Conservation (phyloP, 2,329 filamentous ascomycete genomes). For the Fonsecaea monophora region DNA sequence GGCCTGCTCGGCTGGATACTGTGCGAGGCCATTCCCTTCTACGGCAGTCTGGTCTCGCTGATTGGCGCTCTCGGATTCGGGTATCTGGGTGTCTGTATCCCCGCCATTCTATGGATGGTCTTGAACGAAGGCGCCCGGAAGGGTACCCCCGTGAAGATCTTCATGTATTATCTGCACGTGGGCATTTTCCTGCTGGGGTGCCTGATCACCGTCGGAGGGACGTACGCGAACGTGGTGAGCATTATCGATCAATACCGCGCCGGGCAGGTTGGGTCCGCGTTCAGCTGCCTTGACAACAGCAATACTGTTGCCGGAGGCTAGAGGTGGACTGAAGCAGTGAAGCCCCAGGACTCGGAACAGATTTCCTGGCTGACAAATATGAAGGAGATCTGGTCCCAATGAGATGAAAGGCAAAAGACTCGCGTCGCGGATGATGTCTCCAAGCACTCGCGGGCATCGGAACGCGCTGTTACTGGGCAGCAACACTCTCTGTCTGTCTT, state of each 20-base stretch:
- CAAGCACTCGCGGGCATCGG: background rate
- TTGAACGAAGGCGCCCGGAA: constrained; percentile 49
- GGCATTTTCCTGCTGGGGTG: constrained; percentile 53
- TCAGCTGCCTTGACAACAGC: constrained; percentile 21
- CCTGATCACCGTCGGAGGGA: constrained; percentile 57
- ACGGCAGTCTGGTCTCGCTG: constrained; percentile 59
- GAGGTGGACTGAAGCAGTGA: background rate
- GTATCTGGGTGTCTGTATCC: constrained; percentile 57
- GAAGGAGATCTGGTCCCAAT: background rate
- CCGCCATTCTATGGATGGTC: constrained; percentile 60
- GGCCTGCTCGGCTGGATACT: constrained; percentile 51
- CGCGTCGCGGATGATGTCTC: background rate
- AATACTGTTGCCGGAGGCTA: constrained; percentile 19
- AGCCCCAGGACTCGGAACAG: background rate
- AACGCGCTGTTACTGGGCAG: background rate
- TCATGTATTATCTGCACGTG: constrained; percentile 51
- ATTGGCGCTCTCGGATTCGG: constrained; percentile 60
- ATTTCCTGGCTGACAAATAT: background rate
- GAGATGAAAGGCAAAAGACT: background rate
- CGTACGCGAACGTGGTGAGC: constrained; percentile 43
- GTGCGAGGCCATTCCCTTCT: constrained; percentile 61
- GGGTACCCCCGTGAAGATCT: constrained; percentile 46
- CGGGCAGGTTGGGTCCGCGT: constrained; percentile 16
- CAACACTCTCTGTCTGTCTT: background rate
- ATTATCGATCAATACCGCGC: constrained; percentile 20